Conservation (phyloP, 2,329 filamentous ascomycete species). For the Truncatella angustata region DNA sequence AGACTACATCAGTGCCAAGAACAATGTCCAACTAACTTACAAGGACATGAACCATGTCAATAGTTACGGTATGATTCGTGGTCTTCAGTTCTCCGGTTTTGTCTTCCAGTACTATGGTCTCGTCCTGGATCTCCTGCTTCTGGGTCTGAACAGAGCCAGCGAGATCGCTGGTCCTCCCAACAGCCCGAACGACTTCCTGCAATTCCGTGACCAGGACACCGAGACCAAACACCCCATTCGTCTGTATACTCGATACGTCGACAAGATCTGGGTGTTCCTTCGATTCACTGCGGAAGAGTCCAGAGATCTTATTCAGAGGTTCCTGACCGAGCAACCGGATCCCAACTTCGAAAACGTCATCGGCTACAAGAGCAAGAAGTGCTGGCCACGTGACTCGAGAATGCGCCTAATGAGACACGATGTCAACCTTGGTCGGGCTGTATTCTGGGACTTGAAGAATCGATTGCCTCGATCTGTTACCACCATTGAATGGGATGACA, state of each 20-base stretch:
- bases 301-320: conserved; percentile 91
- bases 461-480: conserved; percentile 90
- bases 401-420: conserved; percentile 99
- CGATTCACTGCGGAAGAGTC: conserved; percentile 93
- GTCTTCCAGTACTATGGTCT: conserved; percentile 99
- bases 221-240: conserved; percentile 94
- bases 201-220: conserved; percentile 90
- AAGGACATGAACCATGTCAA: conserved; percentile 99
- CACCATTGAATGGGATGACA: conserved; percentile 98
- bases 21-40: conserved; percentile 98
- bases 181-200: conserved; percentile 93
- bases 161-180: conserved; percentile 95
- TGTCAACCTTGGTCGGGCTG: conserved; percentile 93
- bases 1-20: conserved; percentile 98
- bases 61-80: conserved; percentile 96
- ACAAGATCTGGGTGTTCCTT: conserved; percentile 98
- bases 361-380: conserved; percentile 98
- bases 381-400: conserved; percentile 94
- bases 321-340: conserved; percentile 96
- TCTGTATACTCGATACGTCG: conserved; percentile 96
- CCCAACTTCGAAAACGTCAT: conserved; percentile 99
- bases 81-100: conserved; percentile 95
- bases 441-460: conserved; percentile 99
- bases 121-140: conserved; percentile 86
- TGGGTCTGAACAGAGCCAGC: conserved; percentile 93